Evolutionary conservation across 2,329 filamentous ascomycete genomes (phyloP).

Genomic region (Botryotinia narcissicola): DNA sequence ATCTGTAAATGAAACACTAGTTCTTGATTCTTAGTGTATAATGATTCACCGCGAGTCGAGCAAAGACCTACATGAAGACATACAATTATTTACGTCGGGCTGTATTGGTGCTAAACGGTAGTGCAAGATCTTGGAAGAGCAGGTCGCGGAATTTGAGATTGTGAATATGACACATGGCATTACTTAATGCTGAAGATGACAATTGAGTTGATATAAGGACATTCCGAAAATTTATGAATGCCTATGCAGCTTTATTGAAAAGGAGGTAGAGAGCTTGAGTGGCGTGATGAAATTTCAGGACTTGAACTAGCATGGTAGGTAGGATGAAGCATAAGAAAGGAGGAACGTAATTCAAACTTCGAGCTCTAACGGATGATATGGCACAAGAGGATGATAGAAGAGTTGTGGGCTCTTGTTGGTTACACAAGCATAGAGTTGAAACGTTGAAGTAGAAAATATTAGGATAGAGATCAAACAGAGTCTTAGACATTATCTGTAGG

Average conservation of each 20-base stretch:
- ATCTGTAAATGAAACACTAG: background rate
- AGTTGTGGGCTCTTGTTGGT: background rate
- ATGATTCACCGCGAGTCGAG: background rate
- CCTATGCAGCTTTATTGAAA: background rate
- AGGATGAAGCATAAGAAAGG: background rate
- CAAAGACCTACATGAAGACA: background rate
- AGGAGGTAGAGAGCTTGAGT: background rate
- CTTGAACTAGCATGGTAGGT: background rate
- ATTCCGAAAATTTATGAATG: background rate
- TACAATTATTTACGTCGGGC: fast-evolving
- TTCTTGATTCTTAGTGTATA: background rate
- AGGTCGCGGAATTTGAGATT: background rate
- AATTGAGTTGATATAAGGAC: background rate
- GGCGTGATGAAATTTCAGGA: background rate
- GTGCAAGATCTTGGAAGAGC: background rate
- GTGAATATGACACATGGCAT: background rate
- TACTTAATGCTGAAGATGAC: background rate
- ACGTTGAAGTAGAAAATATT: background rate
- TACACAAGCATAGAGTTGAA: background rate
- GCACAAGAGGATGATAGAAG: background rate
- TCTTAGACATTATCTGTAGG: background rate
- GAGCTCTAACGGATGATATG: background rate
- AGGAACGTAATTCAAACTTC: background rate
- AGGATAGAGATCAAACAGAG: background rate
- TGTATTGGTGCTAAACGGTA: background rate